Base-by-base conservation (phyloP, 345 rosid genomes). In the Psidium guajava region DNA sequence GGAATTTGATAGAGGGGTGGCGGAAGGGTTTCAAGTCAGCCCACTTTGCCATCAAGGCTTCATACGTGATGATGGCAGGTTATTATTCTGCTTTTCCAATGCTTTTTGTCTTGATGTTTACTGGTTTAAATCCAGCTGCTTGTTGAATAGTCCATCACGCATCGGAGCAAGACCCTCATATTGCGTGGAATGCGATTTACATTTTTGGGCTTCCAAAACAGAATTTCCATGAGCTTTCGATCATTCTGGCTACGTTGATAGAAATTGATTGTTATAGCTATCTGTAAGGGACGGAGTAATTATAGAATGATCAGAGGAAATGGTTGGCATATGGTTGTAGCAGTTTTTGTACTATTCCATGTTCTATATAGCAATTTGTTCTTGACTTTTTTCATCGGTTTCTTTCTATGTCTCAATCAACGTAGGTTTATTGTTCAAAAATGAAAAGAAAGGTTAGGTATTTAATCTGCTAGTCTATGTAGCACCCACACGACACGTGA, bases 31-130 rank as follows among this genome's bases (percentile, higher is more conserved):
- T 88, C 99, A 97, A 93, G 98, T 91, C 75, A 95, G 91, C 83
- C 99, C 99, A 86, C 84, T 94, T 84, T 97, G 99, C 98, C 91
- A 97, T 91, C 98, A 97, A 93, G 99, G 99, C 85, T 94, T 89
- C 88, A 95, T 97, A 87, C 85, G 89, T 74, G 98, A 95, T 88
- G 94, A 93, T 89, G 97, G 95, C 88, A 91, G 95, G 97, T 73
- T 64, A 53, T 52, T 51, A 74, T 81, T 81, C 54, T 81, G 27
- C 49, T 81, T 84, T 82, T 22, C 42, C 27, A 18, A 16, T 55
- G 58, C 58, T 16, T 69, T 52, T 69, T 69, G 44, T 69, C 47
- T 64, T 64, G 24, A 69, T 69, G 22, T 69, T 8, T 69, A 21
- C 47, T 69, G 77, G 77, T 69, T 69, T 69, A 32, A 69, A 32